A percentile compares a stretch with the other conserved stretches of the same genome.
Conservation (phyloP, 139 green algal species). For the Coccomyxa sp. region DNA sequence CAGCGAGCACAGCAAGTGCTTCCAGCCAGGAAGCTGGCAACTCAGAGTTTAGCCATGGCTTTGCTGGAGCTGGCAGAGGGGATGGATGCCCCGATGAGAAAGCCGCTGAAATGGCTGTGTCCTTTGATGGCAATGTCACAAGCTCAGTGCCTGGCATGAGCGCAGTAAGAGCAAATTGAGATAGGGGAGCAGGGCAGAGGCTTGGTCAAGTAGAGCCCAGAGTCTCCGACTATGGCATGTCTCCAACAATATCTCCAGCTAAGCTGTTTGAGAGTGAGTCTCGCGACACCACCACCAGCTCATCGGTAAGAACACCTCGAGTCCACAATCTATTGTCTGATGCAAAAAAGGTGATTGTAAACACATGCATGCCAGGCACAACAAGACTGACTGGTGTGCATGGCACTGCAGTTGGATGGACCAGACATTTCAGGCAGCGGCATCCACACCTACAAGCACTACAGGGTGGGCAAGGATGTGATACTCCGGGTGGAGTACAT, state of each 20-base stretch:
- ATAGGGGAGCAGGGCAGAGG: too few species aligned
- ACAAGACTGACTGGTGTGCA: too few species aligned
- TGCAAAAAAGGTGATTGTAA: too few species aligned
- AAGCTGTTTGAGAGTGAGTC: too few species aligned
- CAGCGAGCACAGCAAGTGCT: neutral
- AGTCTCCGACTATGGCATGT: too few species aligned
- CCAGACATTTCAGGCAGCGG: neutral
- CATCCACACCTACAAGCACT: neutral
- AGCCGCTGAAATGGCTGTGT: neutral
- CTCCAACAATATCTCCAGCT: too few species aligned
- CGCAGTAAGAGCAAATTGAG: neutral
- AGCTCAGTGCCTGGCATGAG: neutral
- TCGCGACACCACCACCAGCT: too few species aligned
- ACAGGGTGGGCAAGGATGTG: neutral
- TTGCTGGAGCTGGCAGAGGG: neutral
- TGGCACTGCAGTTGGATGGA: too few species aligned
- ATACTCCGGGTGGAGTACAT: neutral
- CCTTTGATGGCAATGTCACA: neutral
- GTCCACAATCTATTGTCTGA: too few species aligned
- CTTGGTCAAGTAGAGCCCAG: neutral
- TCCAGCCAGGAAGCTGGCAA: neutral
- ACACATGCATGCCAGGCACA: too few species aligned
- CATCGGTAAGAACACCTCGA: too few species aligned
- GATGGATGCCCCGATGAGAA: neutral
- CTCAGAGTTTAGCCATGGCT: neutral